phyloP scores from a whole-genome alignment of 345 rosid genomes.

The Moringa oleifera region DNA sequence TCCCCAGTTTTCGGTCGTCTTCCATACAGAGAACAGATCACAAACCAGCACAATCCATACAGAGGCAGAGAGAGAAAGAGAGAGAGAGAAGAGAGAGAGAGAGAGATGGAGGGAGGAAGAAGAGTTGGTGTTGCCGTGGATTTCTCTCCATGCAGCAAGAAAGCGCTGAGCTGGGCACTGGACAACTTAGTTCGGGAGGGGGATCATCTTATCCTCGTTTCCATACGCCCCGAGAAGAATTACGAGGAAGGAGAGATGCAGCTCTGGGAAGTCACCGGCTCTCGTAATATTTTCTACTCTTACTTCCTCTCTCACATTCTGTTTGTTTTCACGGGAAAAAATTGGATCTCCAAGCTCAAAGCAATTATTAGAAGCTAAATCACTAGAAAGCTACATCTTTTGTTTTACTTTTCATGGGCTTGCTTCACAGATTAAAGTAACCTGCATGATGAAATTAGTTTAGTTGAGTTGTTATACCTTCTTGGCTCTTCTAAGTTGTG shows the following conservation, averaged over 20 bases:
- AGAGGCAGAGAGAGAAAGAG: background rate
- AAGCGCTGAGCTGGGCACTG: constrained; percentile 81
- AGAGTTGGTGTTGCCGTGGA: constrained; percentile 84
- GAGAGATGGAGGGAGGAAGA: constrained; percentile 44
- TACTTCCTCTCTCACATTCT: background rate
- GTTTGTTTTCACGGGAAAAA: background rate
- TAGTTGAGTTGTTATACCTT: too few relatives aligned
- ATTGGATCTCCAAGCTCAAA: too few relatives aligned
- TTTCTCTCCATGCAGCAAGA: constrained; percentile 79
- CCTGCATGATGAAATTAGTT: too few relatives aligned
- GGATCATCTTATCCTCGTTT: constrained; percentile 72
- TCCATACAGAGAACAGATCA: background rate
- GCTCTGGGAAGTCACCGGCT: constrained; percentile 86
- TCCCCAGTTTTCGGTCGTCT: background rate
- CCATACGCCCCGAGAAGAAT: constrained; percentile 42
- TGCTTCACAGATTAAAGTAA: too few relatives aligned
- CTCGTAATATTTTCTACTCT: constrained; percentile 40
- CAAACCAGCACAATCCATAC: background rate
- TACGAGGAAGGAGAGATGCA: constrained; percentile 84
- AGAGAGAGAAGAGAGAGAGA: constrained; percentile 1
- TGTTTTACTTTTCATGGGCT: background rate
- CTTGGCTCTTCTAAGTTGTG: background rate
- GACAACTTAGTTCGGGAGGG: constrained; percentile 76
- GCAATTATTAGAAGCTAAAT: background rate
- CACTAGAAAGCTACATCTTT: background rate